A percentile compares a stretch with the other conserved stretches of the same genome.
Conservation (phyloP, 352 stramenopile genomes). For the Thraustochytrium sp. region DNA sequence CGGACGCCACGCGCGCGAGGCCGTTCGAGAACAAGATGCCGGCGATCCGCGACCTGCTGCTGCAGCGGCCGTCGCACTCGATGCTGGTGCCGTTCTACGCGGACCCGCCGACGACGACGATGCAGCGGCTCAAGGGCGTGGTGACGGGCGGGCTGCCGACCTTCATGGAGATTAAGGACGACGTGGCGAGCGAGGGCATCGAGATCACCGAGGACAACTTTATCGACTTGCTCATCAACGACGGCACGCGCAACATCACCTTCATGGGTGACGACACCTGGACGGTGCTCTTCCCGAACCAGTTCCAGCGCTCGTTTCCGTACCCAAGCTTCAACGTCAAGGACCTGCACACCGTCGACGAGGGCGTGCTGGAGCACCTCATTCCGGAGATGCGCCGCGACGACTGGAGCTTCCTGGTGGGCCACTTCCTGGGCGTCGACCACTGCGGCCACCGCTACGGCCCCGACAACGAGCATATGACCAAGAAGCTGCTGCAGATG, state of each 20-base stretch:
- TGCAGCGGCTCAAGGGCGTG: constrained; percentile 93
- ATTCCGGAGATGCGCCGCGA: constrained; percentile 47
- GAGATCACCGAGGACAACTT: constrained; percentile 86
- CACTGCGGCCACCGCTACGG: constrained; percentile 96
- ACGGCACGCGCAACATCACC: constrained; percentile 61
- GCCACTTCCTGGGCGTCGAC: constrained; percentile 85
- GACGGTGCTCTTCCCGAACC: constrained; percentile 81
- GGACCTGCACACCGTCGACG: constrained; percentile 95
- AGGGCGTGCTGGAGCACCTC: constrained; percentile 69
- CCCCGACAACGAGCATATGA: constrained; percentile 85
- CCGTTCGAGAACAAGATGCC: constrained; percentile 66
- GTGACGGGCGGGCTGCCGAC: constrained; percentile 93
- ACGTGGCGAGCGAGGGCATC: constrained; percentile 80
- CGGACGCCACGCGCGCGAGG: background rate
- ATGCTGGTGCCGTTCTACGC: constrained; percentile 88
- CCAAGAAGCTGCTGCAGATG: constrained; percentile 89
- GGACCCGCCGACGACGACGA: constrained; percentile 96
- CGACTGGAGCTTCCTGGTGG: constrained; percentile 60
- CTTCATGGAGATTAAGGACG: constrained; percentile 93
- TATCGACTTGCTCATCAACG: constrained; percentile 68
- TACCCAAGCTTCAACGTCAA: constrained; percentile 97
- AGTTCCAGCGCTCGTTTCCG: constrained; percentile 77
- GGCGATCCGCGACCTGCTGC: constrained; percentile 65
- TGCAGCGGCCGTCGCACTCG: constrained; percentile 56
- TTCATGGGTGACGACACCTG: constrained; percentile 99